Conservation (phyloP, 805 yeast genomes). For the Candida alai region DNA sequence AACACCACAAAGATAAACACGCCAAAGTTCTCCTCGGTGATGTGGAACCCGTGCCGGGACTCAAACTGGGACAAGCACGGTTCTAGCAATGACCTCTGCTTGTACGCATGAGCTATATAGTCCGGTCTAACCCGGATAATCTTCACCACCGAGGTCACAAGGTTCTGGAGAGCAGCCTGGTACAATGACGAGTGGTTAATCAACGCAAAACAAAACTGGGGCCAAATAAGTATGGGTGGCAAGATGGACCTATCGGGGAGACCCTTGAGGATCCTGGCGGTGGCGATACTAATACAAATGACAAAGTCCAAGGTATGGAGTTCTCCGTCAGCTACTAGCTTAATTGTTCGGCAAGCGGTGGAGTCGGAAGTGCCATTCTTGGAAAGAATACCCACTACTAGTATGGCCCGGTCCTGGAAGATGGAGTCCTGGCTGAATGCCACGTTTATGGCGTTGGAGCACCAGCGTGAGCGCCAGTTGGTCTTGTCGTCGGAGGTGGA, state of each 20-base stretch:
- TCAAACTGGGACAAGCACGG: constrained; percentile 43
- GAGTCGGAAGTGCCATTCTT: constrained; percentile 59
- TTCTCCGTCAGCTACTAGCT: constrained; percentile 21
- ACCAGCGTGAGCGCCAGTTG: constrained; percentile 65
- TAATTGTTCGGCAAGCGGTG: constrained; percentile 32
- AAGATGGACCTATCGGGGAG: constrained; percentile 42
- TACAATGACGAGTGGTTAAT: constrained; percentile 27
- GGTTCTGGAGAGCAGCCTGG: constrained; percentile 29
- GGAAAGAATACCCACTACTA: constrained; percentile 67
- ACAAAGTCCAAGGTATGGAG: constrained; percentile 24
- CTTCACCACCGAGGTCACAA: constrained; percentile 25
- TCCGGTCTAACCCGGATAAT: constrained; percentile 18
- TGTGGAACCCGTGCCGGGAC: constrained; percentile 28
- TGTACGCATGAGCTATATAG: constrained; percentile 25
- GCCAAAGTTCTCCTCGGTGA: constrained; percentile 48
- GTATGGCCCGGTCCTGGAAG: constrained; percentile 62
- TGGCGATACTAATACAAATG: constrained; percentile 41
- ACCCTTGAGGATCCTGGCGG: constrained; percentile 47
- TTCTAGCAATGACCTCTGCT: constrained; percentile 36
- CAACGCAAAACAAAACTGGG: constrained; percentile 27
- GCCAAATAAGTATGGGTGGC: constrained; percentile 51
- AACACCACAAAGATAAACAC: constrained; percentile 44
- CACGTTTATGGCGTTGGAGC: constrained; percentile 58
- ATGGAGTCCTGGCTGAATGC: constrained; percentile 55
- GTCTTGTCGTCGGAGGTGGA: constrained; percentile 45